These are phyloP conservation scores for Podaxis carcinomalis DNA, from an alignment of 768 basidiomycete species.

Conservation along the genomic window DNA sequence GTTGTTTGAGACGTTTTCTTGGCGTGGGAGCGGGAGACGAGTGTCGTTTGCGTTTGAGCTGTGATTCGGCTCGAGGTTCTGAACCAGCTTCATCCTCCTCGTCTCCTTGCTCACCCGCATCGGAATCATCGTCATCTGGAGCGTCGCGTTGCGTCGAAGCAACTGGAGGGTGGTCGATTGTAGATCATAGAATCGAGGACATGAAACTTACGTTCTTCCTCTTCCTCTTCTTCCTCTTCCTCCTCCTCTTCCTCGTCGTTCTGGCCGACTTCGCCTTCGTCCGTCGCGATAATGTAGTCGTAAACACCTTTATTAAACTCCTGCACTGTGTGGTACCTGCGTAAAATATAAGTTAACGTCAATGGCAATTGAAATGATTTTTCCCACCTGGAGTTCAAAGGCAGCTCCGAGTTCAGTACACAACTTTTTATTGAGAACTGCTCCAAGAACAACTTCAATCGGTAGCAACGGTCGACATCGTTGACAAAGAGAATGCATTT, in stretches of 20 bases:
- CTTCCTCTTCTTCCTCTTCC: conserved; percentile 32
- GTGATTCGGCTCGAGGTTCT: conserved; percentile 18
- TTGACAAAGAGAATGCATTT: conserved; percentile 98
- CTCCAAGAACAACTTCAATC: conserved; percentile 95
- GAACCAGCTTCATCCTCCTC: conserved; percentile 18
- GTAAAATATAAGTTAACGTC: background rate
- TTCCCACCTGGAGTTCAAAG: conserved; percentile 80
- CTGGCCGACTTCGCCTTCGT: conserved; percentile 66
- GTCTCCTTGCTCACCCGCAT: background rate
- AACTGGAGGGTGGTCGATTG: conserved; percentile 33
- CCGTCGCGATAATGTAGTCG: conserved; percentile 97
- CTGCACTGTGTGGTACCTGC: conserved; percentile 92
- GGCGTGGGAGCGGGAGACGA: conserved; percentile 31
- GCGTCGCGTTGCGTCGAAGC: conserved; percentile 48
- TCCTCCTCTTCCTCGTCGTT: conserved; percentile 40
- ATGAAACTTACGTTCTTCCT: conserved; percentile 27
- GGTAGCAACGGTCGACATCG: conserved; percentile 90
- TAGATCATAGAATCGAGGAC: background rate
- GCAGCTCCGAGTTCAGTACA: conserved; percentile 93
- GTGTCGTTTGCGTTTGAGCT: conserved; percentile 56
- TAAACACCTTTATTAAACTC: conserved; percentile 99
- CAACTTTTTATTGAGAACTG: conserved; percentile 96
- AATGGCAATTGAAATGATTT: background rate
- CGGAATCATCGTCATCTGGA: conserved; percentile 11
- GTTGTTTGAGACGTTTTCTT: conserved; percentile 10